Base-by-base conservation (phyloP, 805 yeast genomes). In the Hanseniaspora valbyensis region DNA sequence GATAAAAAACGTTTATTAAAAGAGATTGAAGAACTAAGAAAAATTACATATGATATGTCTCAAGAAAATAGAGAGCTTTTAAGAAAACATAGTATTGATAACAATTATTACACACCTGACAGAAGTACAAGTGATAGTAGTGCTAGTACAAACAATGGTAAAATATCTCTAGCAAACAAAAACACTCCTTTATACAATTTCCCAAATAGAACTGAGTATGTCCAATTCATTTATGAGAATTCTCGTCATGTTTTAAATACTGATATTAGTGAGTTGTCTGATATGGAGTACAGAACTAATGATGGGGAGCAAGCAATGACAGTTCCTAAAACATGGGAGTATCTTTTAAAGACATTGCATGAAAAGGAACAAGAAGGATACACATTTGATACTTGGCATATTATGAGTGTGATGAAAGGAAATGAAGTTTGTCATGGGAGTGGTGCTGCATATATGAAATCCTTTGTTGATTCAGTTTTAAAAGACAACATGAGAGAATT, bases 251-350 rank as follows among this genome's bases (percentile, higher is more conserved):
- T 9, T 14, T 9, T n/a, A 32, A 24, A 30, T 2, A 4, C 16
- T 4, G 37, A 41, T 29, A 12, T 24, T 1, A 14, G 19, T 18
- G 24, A 43, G 12, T 19, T 62, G 60, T 52, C 51, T 60, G 53
- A 44, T 56, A 54, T 56, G 65, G 54, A 16, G 55, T 55, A 16
- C 56, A 57, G 18, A 55, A 56, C 34, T 54, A 52, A 10, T 42
- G 37, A 68, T 67, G 75, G 76, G 2, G 63, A 66, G 28, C 73
- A 74, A 58, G 69, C 83, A 39, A 66, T 85, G 53, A 85, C 88
- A 0, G 69, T 84, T 0, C 78, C 84, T 18, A 92, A 90, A 1
- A 80, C 84, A 2, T 87, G 95, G 95, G 90, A 86, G 61, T 82
- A 81, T 60, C 64, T 87, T 42, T 76, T 71, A 51, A 70, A 69